These are phyloP conservation scores for Prunus dulcis DNA, from an alignment of 306 rosid genomes.

Conservation along the genomic window DNA sequence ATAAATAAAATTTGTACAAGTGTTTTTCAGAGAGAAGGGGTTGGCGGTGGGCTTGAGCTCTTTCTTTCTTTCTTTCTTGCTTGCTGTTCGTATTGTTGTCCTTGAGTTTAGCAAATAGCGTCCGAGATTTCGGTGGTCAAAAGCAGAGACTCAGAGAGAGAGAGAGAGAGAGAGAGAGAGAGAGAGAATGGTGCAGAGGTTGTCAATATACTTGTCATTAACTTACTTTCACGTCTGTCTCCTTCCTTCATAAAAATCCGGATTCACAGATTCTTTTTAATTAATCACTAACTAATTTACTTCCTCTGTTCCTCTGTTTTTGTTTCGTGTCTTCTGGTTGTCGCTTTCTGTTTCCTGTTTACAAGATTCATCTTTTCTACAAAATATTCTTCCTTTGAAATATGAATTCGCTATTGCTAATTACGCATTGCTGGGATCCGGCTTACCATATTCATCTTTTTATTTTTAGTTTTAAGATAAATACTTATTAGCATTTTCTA, in stretches of 20 bases:
- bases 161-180: not conserved
- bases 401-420: not conserved
- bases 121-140: conserved; percentile 41
- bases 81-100: not conserved
- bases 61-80: no score
- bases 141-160: conserved; percentile 1
- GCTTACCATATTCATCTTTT: not conserved
- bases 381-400: not conserved
- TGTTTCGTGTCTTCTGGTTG: no score
- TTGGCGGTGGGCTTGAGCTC: not conserved
- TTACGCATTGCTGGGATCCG: not conserved
- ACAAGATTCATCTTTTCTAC: not conserved
- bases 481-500: no score
- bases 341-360: not conserved
- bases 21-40: not conserved
- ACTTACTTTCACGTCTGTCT: not conserved
- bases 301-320: no score
- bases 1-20: not conserved
- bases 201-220: not conserved
- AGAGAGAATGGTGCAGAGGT: not conserved
- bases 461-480: no score
- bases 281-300: no score
- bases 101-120: conserved; percentile 13
- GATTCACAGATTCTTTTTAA: not conserved
- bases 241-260: not conserved